These are phyloP conservation scores for Nigrospora osmanthi DNA, from an alignment of 2,329 filamentous ascomycete genomes.

Conservation along the genomic window DNA sequence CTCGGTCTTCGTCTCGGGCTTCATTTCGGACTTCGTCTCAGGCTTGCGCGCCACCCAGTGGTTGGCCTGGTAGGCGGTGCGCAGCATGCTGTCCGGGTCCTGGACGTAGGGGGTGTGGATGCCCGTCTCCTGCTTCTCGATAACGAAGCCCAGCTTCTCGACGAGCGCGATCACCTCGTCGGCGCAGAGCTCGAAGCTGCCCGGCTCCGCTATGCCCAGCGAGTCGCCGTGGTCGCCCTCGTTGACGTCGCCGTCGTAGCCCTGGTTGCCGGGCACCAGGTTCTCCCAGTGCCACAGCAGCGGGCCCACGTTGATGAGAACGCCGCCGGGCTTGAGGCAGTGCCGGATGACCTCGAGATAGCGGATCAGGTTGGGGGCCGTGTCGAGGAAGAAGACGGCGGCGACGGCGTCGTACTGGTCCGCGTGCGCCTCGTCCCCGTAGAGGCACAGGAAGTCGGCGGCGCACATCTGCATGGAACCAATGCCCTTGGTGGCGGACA, in stretches of 20 bases:
- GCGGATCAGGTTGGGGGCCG: conserved; percentile 82
- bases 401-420: conserved; percentile 72
- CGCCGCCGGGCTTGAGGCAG: conserved; percentile 68
- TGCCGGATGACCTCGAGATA: conserved; percentile 79
- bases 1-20: no score
- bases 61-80: conserved; percentile 70
- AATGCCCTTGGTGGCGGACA: conserved; percentile 28
- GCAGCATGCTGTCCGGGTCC: conserved; percentile 76
- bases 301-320: conserved; percentile 87
- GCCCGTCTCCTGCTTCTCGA: conserved; percentile 55
- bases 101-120: conserved; percentile 81
- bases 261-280: conserved; percentile 51
- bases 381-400: conserved; percentile 95
- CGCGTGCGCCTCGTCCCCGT: conserved; percentile 55
- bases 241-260: conserved; percentile 42
- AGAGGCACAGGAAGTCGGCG: conserved; percentile 86
- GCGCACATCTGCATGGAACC: conserved; percentile 88
- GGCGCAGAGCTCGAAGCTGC: conserved; percentile 81
- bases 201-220: conserved; percentile 76
- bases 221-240: conserved; percentile 38
- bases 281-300: conserved; percentile 94
- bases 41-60: conserved; percentile 82
- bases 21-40: no score
- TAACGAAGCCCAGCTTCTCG: conserved; percentile 64
- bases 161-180: conserved; percentile 80